Percentiles rank a stretch among this genome's conserved stretches.
These are phyloP conservation scores for Pseudocercospora fijiensis DNA, from an alignment of 2,329 filamentous ascomycete species.

Conservation along the genomic window DNA sequence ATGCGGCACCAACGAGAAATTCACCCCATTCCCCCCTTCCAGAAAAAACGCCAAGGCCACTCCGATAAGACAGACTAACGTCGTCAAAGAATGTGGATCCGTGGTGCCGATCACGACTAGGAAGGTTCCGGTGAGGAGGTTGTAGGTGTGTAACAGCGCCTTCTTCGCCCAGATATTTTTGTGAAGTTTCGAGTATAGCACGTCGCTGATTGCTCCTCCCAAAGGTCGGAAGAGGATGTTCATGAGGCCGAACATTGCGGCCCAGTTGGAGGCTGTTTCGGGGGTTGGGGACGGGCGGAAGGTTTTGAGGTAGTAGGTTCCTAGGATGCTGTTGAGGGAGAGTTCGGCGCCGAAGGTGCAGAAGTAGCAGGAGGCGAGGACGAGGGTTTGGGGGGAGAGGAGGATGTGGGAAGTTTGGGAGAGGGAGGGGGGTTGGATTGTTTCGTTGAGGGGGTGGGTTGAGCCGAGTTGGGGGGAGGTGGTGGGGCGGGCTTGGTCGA, in stretches of 20 bases:
- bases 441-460: slow-evolving; percentile 60
- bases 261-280: slow-evolving; percentile 59
- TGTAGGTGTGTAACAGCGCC: slow-evolving; percentile 57
- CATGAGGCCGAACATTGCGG: slow-evolving; percentile 73
- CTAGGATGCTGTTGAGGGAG: slow-evolving; percentile 60
- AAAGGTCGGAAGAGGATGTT: slow-evolving; percentile 67
- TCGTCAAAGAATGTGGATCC: slow-evolving; percentile 60
- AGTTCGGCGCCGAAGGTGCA: slow-evolving; percentile 62
- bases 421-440: slow-evolving; percentile 58
- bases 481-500: slow-evolving; percentile 41
- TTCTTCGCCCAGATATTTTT: slow-evolving; percentile 64
- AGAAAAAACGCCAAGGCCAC: slow-evolving; percentile 77
- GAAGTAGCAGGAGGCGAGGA: slow-evolving; percentile 56
- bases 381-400: slow-evolving; percentile 59
- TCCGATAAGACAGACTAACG: slow-evolving; percentile 74
- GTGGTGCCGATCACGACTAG: slow-evolving; percentile 62
- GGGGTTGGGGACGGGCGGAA: slow-evolving; percentile 55
- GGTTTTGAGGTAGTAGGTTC: slow-evolving; percentile 58
- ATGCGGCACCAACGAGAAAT: slow-evolving; percentile 83
- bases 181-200: slow-evolving; percentile 56
- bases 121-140: slow-evolving; percentile 58
- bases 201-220: slow-evolving; percentile 61
- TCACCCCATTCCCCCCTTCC: slow-evolving; percentile 81
- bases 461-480: slow-evolving; percentile 49
- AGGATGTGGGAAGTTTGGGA: slow-evolving; percentile 61